phyloP scores from a whole-genome alignment of 2,329 filamentous ascomycete species.

The Cryphonectria naterciae region DNA sequence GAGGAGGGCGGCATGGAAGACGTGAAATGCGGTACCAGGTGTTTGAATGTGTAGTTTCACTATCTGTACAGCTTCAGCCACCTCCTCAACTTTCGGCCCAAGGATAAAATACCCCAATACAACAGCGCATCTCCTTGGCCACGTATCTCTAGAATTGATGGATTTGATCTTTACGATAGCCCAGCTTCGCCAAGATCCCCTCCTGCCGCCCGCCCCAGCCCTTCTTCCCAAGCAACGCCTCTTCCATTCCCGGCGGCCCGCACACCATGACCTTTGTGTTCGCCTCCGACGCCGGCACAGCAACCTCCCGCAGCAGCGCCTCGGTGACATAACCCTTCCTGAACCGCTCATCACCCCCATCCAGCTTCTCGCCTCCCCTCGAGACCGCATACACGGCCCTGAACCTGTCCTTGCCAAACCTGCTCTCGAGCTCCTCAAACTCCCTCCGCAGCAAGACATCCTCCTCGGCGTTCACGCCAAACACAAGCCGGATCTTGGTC shows the following conservation, averaged over 20 bases:
- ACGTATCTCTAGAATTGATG: constrained; percentile 51
- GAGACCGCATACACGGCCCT: constrained; percentile 52
- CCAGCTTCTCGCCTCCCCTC: constrained; percentile 12
- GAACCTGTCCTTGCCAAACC: constrained; percentile 57
- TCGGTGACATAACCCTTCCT: constrained; percentile 61
- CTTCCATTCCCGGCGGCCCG: constrained; percentile 70
- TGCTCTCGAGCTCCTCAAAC: constrained; percentile 53
- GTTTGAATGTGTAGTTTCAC: background rate
- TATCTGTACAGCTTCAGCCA: background rate
- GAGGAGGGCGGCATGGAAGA: constrained; percentile 34
- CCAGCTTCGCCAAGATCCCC: constrained; percentile 61
- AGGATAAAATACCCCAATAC: background rate
- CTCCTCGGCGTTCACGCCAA: constrained; percentile 66
- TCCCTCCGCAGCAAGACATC: constrained; percentile 64
- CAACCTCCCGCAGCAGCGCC: constrained; percentile 56
- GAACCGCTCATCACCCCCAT: constrained; percentile 9
- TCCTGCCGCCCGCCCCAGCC: constrained; percentile 37
- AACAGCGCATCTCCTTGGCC: background rate
- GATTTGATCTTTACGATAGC: constrained; percentile 61
- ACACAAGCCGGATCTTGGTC: constrained; percentile 67
- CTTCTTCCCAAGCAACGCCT: constrained; percentile 53
- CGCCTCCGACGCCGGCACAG: constrained; percentile 37
- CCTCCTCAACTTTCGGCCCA: no score
- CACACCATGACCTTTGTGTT: constrained; percentile 68
- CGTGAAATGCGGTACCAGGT: constrained; percentile 14